These are phyloP conservation scores for Colletotrichum ledebouriae DNA, from an alignment of 2,329 filamentous ascomycete genomes.

Conservation along the genomic window DNA sequence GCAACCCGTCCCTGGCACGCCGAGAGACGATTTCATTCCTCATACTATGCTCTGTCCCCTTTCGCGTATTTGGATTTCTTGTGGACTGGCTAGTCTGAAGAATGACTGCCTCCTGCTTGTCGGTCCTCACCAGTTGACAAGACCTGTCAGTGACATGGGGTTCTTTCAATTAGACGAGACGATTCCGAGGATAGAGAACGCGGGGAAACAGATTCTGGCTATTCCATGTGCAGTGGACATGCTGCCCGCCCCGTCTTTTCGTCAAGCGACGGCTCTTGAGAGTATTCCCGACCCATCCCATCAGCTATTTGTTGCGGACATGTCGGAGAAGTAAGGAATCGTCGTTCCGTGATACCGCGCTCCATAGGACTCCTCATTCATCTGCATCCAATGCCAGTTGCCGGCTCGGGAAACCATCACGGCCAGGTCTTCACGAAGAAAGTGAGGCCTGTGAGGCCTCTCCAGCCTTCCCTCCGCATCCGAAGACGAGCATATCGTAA, in stretches of 20 bases:
- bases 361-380: not conserved
- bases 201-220: not conserved
- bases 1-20: too few species aligned
- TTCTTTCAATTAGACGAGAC: not conserved
- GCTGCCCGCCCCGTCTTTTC: not conserved
- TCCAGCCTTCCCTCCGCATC: conserved; percentile 9
- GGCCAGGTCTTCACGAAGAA: not conserved
- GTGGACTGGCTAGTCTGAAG: not conserved
- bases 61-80: not conserved
- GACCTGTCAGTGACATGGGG: conserved; percentile 11
- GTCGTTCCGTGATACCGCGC: not conserved
- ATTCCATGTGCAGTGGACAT: not conserved
- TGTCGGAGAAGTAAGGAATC: not conserved
- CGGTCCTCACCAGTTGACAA: conserved; percentile 36
- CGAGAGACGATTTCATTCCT: not conserved
- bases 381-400: conserved; percentile 4
- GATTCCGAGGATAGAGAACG: not conserved
- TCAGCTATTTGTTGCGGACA: not conserved
- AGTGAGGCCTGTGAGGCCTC: not conserved
- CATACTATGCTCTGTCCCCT: not conserved
- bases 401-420: conserved; percentile 9
- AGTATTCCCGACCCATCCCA: not conserved
- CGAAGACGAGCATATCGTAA: conserved; percentile 1
- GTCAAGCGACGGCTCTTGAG: not conserved
- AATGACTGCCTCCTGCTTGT: not conserved